Percentiles rank a stretch among this genome's conserved stretches.
These are phyloP conservation scores for Rhododendron mucronatum DNA, from an alignment of 148 eudicot genomes.

Conservation along the genomic window DNA sequence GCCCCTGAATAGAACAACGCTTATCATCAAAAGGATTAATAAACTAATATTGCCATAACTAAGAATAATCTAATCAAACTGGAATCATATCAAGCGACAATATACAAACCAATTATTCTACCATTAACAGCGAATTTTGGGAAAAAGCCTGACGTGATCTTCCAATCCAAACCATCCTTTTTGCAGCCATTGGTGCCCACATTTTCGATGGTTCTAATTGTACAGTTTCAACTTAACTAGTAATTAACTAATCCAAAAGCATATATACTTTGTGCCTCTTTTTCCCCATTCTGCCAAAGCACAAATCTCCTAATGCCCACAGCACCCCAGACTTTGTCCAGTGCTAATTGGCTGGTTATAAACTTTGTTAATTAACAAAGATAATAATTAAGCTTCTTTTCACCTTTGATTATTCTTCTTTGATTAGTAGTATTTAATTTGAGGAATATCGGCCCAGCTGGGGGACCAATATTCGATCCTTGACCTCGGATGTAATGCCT, in stretches of 20 bases:
- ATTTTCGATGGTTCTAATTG: conserved; percentile 6
- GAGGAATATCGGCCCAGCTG: neutral
- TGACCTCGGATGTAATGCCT: neutral
- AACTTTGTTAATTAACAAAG: neutral
- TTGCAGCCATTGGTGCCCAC: neutral
- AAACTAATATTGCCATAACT: neutral
- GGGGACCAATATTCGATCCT: conserved; percentile 7
- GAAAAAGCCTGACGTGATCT: neutral
- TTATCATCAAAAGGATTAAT: neutral
- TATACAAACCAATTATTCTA: neutral
- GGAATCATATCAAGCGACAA: neutral
- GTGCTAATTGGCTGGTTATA: neutral
- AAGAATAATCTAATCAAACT: neutral
- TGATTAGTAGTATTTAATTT: neutral
- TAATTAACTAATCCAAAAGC: neutral
- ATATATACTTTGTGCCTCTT: conserved; percentile 2
- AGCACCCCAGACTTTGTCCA: neutral
- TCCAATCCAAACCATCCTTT: neutral
- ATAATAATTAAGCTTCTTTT: neutral
- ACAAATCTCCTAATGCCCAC: neutral
- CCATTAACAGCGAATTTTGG: neutral
- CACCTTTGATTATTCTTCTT: conserved; percentile 3
- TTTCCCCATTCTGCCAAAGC: neutral
- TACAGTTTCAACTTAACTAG: neutral
- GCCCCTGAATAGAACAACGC: neutral